These are phyloP conservation scores for Poronia punctata DNA, from an alignment of 495 filamentous ascomycete species.

Conservation along the genomic window DNA sequence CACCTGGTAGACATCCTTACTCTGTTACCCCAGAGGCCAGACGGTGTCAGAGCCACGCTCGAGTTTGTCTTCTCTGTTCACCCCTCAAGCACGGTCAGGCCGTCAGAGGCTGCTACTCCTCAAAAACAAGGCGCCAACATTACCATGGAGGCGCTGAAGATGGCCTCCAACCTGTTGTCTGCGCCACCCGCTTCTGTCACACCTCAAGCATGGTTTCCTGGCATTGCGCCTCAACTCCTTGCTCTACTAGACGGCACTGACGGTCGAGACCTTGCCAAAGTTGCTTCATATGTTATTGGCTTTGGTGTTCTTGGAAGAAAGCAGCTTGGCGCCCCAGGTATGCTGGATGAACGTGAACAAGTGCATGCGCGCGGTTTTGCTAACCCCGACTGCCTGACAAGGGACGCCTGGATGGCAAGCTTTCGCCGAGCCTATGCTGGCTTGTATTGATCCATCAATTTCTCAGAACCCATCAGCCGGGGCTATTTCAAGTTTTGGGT, in stretches of 20 bases:
- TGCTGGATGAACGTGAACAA: background rate
- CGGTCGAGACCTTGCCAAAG: constrained; percentile 56
- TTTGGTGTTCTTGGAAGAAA: constrained; percentile 65
- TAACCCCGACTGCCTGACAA: constrained; percentile 13
- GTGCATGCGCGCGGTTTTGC: background rate
- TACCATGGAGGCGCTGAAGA: constrained; percentile 64
- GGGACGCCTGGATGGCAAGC: constrained; percentile 61
- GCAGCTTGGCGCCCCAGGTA: constrained; percentile 59
- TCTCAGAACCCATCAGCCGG: constrained; percentile 4
- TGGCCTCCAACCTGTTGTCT: constrained; percentile 57
- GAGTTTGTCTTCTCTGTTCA: constrained; percentile 62
- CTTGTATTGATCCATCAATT: constrained; percentile 49
- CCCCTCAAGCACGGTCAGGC: constrained; percentile 36
- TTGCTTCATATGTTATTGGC: constrained; percentile 65
- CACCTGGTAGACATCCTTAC: constrained; percentile 53
- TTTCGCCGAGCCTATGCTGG: constrained; percentile 59
- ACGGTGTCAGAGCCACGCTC: constrained; percentile 61
- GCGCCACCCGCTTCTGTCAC: constrained; percentile 53
- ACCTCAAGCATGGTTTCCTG: constrained; percentile 51
- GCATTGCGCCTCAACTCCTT: constrained; percentile 60
- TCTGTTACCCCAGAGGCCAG: constrained; percentile 54
- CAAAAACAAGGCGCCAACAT: constrained; percentile 55
- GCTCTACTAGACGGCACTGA: constrained; percentile 59
- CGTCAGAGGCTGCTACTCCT: constrained; percentile 30
- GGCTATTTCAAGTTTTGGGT: constrained; percentile 14